A percentile compares a stretch with the other conserved stretches of the same genome.
phyloP scores from a whole-genome alignment of 768 basidiomycete genomes.

The Tephrocybe rancida region DNA sequence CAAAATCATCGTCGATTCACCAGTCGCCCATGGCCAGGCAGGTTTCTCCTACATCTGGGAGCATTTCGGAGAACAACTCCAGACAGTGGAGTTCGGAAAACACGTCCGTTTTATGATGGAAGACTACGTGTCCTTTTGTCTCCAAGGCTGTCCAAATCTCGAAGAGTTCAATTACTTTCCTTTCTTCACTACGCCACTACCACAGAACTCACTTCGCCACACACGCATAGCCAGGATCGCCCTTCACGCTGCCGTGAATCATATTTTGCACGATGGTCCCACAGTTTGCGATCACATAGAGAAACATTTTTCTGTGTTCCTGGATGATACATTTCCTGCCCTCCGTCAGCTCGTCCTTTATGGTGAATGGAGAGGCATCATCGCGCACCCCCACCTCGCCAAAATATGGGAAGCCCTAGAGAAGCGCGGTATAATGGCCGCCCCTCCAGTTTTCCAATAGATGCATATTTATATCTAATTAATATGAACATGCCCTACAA shows the following conservation, averaged over 20 bases:
- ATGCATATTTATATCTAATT: too few relatives aligned
- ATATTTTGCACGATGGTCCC: constrained; percentile 36
- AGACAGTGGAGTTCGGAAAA: constrained; percentile 58
- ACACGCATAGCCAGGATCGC: constrained; percentile 46
- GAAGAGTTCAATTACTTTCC: constrained; percentile 57
- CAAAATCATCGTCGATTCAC: constrained; percentile 54
- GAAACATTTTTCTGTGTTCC: constrained; percentile 49
- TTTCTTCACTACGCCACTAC: constrained; percentile 46
- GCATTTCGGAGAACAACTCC: constrained; percentile 49
- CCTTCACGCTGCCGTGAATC: constrained; percentile 52
- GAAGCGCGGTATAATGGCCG: constrained; percentile 32
- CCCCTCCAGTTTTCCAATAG: constrained; percentile 7
- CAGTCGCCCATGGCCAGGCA: constrained; percentile 28
- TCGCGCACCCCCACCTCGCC: constrained; percentile 39
- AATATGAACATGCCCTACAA: too few relatives aligned
- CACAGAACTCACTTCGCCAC: constrained; percentile 18
- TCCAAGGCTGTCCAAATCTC: constrained; percentile 48
- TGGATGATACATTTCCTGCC: constrained; percentile 42
- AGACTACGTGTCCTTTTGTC: constrained; percentile 49
- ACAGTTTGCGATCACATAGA: constrained; percentile 42
- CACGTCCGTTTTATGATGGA: constrained; percentile 53
- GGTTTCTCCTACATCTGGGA: constrained; percentile 51
- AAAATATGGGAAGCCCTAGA: constrained; percentile 30
- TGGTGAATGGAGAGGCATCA: constrained; percentile 52
- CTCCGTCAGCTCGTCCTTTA: constrained; percentile 49